phyloP scores from a whole-genome alignment of 441 rosid genomes.

The Flueggea neowawraea region DNA sequence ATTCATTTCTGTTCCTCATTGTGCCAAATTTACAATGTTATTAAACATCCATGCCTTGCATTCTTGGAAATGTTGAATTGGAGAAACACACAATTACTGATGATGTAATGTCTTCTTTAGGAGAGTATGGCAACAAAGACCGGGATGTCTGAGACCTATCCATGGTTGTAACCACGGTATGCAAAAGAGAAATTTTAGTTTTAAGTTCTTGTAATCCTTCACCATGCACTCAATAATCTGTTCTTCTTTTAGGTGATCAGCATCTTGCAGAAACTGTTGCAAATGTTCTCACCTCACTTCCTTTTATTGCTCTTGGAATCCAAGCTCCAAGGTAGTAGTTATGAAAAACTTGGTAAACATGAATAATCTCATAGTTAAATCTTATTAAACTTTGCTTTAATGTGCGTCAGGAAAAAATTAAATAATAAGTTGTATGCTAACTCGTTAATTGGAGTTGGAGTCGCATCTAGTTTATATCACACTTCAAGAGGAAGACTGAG shows the following conservation, averaged over 20 bases:
- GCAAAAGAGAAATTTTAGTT: constrained; percentile 3
- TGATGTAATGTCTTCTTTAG: constrained; percentile 30
- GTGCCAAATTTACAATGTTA: not conserved
- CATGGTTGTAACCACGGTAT: constrained; percentile 57
- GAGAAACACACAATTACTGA: no score
- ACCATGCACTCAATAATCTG: not conserved
- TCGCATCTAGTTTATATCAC: constrained; percentile 87
- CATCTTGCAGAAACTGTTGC: constrained; percentile 64
- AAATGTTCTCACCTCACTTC: constrained; percentile 90
- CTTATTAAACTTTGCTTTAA: constrained; percentile 5
- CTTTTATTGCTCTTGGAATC: constrained; percentile 82
- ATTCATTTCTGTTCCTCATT: not conserved
- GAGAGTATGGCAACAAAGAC: constrained; percentile 91
- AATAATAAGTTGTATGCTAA: constrained; percentile 81
- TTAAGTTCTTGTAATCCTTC: not conserved
- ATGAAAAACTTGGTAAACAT: constrained; percentile 8
- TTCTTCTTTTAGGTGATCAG: constrained; percentile 56
- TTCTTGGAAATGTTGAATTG: no score
- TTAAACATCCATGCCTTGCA: no score
- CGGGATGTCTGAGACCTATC: constrained; percentile 86
- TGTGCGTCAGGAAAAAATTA: constrained; percentile 55
- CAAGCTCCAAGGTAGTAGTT: constrained; percentile 80
- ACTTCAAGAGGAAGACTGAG: constrained; percentile 77
- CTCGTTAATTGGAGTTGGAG: constrained; percentile 94
- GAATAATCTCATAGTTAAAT: not conserved